Evolutionary conservation across 1,284 basidiomycete genomes (phyloP), one percentile per base, ranked within the genome.

Genomic region (Fistulina hepatica): DNA sequence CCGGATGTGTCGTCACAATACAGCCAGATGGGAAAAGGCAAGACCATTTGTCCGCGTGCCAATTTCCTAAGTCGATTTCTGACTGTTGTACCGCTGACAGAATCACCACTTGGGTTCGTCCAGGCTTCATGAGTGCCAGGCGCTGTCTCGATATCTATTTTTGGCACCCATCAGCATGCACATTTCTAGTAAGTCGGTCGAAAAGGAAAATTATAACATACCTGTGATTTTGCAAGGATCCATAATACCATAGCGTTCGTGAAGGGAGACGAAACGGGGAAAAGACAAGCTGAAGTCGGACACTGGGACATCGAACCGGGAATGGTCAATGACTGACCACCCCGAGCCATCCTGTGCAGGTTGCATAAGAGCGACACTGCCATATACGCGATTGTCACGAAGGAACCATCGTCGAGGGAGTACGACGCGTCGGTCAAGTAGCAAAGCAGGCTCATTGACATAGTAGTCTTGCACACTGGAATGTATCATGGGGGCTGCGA

Each of bases 1-100:
- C 63, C 64, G 0, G 61, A 66, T 0, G 60, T 65, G 41, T 68
- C 61, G 36, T 66, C 61, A 34, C 63, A 64, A 41, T 67, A 68
- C 1, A 63, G 24, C 58, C 57, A 64, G 0, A 65, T 41, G 1
- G 59, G 56, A 13, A 60, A 42, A 2, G 46, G 32, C 9, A 53
- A 13, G 8, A 53, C 51, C 1, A 47, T 46, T 22, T 42, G 37
- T 2, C 52, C 54, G 23, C 49, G 30, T 8, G 53, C 49, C 20
- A 33, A 24, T 2, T 13, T 37, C 8, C 42, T 44, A 51, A 49
- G 53, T 8, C 26, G 22, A 39, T 54, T 54, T 9, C 48, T 48
- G 10, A 24, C 12, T 12, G 19, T n/a, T 6, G 46, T 37, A 26
- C 45, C 26, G 4, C 10, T 11, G 9, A 31, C 15, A 3, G 28